phyloP scores from a whole-genome alignment of 2,329 filamentous ascomycete species.

The Trichoderma harzianum region DNA sequence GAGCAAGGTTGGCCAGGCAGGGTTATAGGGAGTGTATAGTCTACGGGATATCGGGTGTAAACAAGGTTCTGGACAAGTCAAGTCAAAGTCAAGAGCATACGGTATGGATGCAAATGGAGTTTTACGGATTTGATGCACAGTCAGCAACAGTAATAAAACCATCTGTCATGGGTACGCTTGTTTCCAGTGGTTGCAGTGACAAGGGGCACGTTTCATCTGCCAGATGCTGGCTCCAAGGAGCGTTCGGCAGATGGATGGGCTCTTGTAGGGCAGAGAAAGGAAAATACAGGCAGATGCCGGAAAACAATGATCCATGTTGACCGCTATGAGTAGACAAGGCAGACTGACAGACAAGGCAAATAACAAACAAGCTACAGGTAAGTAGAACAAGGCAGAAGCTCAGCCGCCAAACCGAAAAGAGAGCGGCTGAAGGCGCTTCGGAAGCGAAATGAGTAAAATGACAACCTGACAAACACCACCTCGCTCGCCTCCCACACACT shows the following conservation, averaged over 20 bases:
- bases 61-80: not conserved
- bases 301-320: not conserved
- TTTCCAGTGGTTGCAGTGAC: not conserved
- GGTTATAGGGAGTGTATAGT: not conserved
- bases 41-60: not conserved
- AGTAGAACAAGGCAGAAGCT: not conserved
- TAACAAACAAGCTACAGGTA: not conserved
- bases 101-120: not conserved
- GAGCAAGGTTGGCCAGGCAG: not conserved
- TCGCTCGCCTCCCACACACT: not conserved
- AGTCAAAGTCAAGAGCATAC: not conserved
- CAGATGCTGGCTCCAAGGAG: not conserved
- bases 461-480: not conserved
- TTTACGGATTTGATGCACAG: not conserved
- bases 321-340: not conserved
- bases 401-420: not conserved
- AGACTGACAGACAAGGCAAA: not conserved
- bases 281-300: not conserved
- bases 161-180: not conserved
- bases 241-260: not conserved
- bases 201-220: not conserved
- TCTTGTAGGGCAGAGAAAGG: not conserved
- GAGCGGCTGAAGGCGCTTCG: not conserved
- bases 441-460: not conserved
- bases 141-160: not conserved